A percentile compares a stretch with the other conserved stretches of the same genome.
These are phyloP conservation scores for Gymnopilus junonius DNA, from an alignment of 768 basidiomycete genomes.

Conservation along the genomic window DNA sequence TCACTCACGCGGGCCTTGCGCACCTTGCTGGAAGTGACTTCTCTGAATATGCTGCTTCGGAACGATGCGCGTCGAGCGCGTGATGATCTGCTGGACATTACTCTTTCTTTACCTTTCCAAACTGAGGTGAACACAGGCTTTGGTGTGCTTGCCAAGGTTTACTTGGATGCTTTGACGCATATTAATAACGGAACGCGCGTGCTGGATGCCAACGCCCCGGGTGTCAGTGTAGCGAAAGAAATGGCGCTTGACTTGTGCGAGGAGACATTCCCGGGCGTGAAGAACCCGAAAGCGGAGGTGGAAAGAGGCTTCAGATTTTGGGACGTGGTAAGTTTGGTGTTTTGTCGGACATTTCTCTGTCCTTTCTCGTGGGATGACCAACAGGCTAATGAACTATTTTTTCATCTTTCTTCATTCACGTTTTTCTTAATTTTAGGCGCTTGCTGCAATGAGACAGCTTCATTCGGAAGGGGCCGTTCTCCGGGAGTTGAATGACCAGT, in stretches of 20 bases:
- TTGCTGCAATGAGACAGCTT: slow-evolving; percentile 89
- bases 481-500: slow-evolving; percentile 91
- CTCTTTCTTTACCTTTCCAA: slow-evolving; percentile 93
- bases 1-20: slow-evolving; percentile 90
- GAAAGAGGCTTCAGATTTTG: slow-evolving; percentile 98
- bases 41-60: slow-evolving; percentile 91
- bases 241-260: slow-evolving; percentile 92
- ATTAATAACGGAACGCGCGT: slow-evolving; percentile 82
- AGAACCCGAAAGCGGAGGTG: slow-evolving; percentile 84
- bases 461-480: slow-evolving; percentile 82
- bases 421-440: slow-evolving; percentile 52
- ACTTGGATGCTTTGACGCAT: slow-evolving; percentile 90
- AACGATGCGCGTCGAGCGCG: slow-evolving; percentile 84
- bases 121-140: slow-evolving; percentile 97
- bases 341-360: slow-evolving; percentile 13
- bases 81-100: slow-evolving; percentile 92
- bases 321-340: slow-evolving; percentile 77
- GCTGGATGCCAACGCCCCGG: slow-evolving; percentile 75
- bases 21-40: slow-evolving; percentile 87
- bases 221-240: slow-evolving; percentile 80
- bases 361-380: slow-evolving; percentile 7
- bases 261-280: slow-evolving; percentile 93
- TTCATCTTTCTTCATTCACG: slow-evolving; percentile 14
- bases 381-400: slow-evolving; percentile 11
- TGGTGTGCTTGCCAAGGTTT: slow-evolving; percentile 96